A percentile compares a stretch with the other conserved stretches of the same genome.
Evolutionary conservation across 2,329 filamentous ascomycete species (phyloP).

Genomic region (Cladophialophora exuberans): DNA sequence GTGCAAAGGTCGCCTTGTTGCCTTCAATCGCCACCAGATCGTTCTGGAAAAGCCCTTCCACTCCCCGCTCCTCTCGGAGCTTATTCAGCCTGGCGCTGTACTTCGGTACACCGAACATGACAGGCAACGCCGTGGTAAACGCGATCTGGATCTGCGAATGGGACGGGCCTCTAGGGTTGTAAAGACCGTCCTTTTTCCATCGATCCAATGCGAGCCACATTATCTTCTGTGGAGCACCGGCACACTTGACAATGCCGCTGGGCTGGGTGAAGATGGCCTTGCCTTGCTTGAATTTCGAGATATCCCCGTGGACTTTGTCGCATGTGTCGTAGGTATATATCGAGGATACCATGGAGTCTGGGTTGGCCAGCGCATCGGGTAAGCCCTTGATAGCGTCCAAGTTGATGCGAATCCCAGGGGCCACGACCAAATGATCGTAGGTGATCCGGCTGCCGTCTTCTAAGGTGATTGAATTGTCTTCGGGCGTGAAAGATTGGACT

Average conservation of each 20-base stretch:
- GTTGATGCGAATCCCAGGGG: slow-evolving; percentile 59
- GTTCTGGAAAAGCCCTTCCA: slow-evolving; percentile 63
- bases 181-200: slow-evolving; percentile 60
- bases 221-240: slow-evolving; percentile 64
- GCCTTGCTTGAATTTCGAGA: slow-evolving; percentile 55
- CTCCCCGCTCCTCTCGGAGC: slow-evolving; percentile 57
- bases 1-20: slow-evolving; percentile 63
- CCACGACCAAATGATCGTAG: slow-evolving; percentile 69
- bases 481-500: slow-evolving; percentile 57
- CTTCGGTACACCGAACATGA: slow-evolving; percentile 65
- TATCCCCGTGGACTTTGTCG: slow-evolving; percentile 56
- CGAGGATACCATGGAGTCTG: slow-evolving; percentile 54
- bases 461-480: slow-evolving; percentile 61
- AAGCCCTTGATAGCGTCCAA: slow-evolving; percentile 58
- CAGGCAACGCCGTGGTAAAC: slow-evolving; percentile 60
- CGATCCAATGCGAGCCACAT: slow-evolving; percentile 66
- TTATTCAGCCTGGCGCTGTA: slow-evolving; percentile 59
- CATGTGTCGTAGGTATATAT: slow-evolving; percentile 62
- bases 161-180: slow-evolving; percentile 46
- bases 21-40: slow-evolving; percentile 82
- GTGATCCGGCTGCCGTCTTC: slow-evolving; percentile 58
- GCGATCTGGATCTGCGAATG: slow-evolving; percentile 54
- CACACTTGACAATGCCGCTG: slow-evolving; percentile 62
- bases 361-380: slow-evolving; percentile 58
- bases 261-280: slow-evolving; percentile 64